Evolutionary conservation across 2,329 filamentous ascomycete genomes (phyloP).

Genomic region (Tolypocladium sp.): DNA sequence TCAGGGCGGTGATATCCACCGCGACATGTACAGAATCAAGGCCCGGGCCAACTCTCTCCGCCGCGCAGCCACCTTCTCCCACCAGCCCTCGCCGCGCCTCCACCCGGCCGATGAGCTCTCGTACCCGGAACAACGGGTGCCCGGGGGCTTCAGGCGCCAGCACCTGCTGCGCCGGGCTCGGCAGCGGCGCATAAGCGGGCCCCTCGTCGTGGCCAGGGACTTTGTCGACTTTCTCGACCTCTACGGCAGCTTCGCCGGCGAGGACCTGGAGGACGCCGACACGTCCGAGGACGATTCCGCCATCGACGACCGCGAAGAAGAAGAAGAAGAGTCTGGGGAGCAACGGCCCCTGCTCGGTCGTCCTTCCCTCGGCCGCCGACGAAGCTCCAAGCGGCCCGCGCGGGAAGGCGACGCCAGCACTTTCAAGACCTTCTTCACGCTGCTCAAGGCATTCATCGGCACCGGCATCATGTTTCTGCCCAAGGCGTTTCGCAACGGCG

Average conservation of each 20-base stretch:
- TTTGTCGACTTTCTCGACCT: constrained; percentile 70
- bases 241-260: constrained; percentile 69
- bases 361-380: constrained; percentile 37
- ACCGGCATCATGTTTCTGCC: constrained; percentile 77
- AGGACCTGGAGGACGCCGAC: constrained; percentile 48
- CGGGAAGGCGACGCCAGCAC: constrained; percentile 54
- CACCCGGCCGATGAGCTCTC: constrained; percentile 18
- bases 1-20: constrained; percentile 70
- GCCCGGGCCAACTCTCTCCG: constrained; percentile 41
- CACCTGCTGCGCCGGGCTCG: constrained; percentile 27
- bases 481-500: constrained; percentile 71
- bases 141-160: constrained; percentile 38
- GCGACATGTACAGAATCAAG: constrained; percentile 67
- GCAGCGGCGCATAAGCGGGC: constrained; percentile 25
- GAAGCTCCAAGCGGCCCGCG: constrained; percentile 34
- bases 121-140: constrained; percentile 31
- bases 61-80: constrained; percentile 60
- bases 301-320: constrained; percentile 35
- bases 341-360: constrained; percentile 42
- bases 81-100: constrained; percentile 28
- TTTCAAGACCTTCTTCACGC: constrained; percentile 68
- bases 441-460: constrained; percentile 70
- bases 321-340: constrained; percentile 34
- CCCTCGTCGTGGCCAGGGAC: constrained; percentile 51
- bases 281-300: constrained; percentile 48